phyloP scores from a whole-genome alignment of 768 basidiomycete species.

The Cantharellus anzutake region DNA sequence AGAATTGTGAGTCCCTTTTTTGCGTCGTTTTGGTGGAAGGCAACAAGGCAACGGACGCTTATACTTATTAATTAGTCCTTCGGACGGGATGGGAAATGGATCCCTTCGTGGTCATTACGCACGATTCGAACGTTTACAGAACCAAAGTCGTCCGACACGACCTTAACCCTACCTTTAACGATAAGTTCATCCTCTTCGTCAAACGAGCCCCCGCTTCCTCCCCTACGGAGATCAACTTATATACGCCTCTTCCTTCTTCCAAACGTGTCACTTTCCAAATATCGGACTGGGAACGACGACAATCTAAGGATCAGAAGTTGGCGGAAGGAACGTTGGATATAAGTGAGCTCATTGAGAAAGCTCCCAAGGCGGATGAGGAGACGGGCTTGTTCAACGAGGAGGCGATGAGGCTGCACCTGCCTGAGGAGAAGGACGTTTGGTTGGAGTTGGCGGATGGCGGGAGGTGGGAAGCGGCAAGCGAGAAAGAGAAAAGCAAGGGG shows the following conservation, averaged over 20 bases:
- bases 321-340: slow-evolving; percentile 1
- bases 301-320: not conserved
- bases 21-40: too few relatives aligned
- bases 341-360: not conserved
- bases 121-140: not conserved
- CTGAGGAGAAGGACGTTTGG: not conserved
- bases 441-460: not conserved
- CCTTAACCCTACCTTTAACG: slow-evolving; percentile 3
- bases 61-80: not conserved
- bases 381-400: not conserved
- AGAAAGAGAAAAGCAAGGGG: not conserved
- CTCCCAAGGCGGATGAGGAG: not conserved
- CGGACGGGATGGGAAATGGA: slow-evolving; percentile 4
- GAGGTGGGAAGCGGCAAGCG: not conserved
- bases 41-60: too few relatives aligned
- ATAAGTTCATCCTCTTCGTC: slow-evolving; percentile 1
- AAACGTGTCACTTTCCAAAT: not conserved
- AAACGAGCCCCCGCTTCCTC: not conserved
- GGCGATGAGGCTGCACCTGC: not conserved
- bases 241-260: slow-evolving; percentile 14
- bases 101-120: slow-evolving; percentile 2
- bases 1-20: not conserved
- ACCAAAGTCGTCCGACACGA: slow-evolving; percentile 5
- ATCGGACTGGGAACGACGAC: slow-evolving; percentile 1
- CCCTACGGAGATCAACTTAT: not conserved